phyloP scores from a whole-genome alignment of 2,329 filamentous ascomycete genomes.

The Cladorrhinum sp. region DNA sequence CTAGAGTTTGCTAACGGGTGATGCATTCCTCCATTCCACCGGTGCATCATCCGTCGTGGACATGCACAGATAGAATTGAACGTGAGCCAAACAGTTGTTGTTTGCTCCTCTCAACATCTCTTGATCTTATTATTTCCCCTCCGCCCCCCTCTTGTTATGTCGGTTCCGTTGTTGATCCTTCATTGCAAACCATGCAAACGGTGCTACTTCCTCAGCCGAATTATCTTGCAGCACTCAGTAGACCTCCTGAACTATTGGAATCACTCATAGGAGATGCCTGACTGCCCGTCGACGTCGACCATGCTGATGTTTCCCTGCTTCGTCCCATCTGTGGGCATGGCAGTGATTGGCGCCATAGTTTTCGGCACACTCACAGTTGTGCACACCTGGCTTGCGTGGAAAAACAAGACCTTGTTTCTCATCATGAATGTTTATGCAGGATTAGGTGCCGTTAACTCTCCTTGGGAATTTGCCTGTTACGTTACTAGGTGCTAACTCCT shows the following conservation, averaged over 20 bases:
- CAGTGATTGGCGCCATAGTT: neutral
- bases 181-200: no score
- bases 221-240: no score
- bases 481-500: neutral
- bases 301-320: neutral
- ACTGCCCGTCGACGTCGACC: neutral
- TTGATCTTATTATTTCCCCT: neutral
- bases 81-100: no score
- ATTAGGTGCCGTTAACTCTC: neutral
- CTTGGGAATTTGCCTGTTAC: neutral
- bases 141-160: no score
- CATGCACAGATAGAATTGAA: no score
- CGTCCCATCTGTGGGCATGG: neutral
- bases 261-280: neutral
- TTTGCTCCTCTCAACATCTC: neutral
- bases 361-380: neutral
- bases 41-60: no score
- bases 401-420: neutral
- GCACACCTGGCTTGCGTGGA: neutral
- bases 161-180: no score
- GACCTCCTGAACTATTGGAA: no score
- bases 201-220: no score
- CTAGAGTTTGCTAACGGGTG: neutral
- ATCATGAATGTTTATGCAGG: neutral
- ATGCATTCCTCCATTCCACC: no score